Conservation (phyloP, 768 basidiomycete genomes). For the Ramaria rubella region DNA sequence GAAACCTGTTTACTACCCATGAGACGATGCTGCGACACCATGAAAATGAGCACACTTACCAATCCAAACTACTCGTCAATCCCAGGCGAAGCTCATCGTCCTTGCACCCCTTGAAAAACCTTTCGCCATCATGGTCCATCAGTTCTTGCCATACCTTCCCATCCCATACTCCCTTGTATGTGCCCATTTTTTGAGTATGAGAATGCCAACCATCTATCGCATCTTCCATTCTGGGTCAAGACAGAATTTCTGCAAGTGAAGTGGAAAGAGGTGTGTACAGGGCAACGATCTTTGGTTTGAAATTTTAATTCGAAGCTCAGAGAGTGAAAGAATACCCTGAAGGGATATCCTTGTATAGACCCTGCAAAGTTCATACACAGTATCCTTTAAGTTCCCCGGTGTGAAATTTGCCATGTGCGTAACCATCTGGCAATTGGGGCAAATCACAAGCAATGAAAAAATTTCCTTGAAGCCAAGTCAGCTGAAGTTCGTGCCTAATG, state of each 20-base stretch:
- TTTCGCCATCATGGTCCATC: conserved; percentile 17
- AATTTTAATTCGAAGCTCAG: background rate
- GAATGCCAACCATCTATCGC: conserved; percentile 16
- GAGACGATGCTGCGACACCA: background rate
- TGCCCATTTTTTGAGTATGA: conserved; percentile 6
- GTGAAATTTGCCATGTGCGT: background rate
- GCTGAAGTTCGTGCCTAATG: background rate
- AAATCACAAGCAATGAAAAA: background rate
- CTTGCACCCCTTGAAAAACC: conserved; percentile 23
- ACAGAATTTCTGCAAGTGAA: background rate
- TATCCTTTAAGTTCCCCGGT: background rate
- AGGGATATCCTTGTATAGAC: background rate
- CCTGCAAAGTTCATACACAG: background rate
- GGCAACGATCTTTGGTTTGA: background rate
- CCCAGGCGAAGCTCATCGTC: conserved; percentile 26
- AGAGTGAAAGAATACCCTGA: background rate
- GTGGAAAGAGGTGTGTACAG: background rate
- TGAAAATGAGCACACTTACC: conserved; percentile 19
- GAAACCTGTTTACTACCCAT: background rate
- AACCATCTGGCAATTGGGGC: background rate
- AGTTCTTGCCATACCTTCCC: conserved; percentile 22
- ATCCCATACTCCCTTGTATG: conserved; percentile 24
- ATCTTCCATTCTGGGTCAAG: conserved; percentile 21
- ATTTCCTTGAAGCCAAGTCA: background rate
- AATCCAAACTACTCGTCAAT: conserved; percentile 25